Conservation (phyloP, 768 basidiomycete genomes). For the Phanerochaete carnosa region DNA sequence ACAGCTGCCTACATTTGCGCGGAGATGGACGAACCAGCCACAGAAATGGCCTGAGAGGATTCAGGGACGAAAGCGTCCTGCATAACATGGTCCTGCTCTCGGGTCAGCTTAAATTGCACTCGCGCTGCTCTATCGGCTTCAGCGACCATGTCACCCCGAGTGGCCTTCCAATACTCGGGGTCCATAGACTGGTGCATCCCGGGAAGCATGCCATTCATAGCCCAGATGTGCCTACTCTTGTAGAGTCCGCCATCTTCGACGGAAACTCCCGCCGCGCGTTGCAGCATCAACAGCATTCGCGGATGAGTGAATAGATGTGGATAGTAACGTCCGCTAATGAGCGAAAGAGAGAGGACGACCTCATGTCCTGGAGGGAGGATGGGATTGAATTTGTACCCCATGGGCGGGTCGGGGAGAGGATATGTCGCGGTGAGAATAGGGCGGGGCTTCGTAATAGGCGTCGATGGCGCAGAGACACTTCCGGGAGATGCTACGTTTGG, state of each 20-base stretch:
- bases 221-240: slow-evolving; percentile 55
- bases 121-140: slow-evolving; percentile 50
- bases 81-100: slow-evolving; percentile 11
- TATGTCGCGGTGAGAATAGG: slow-evolving; percentile 31
- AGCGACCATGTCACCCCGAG: slow-evolving; percentile 53
- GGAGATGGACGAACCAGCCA: neutral
- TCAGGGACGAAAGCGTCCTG: neutral
- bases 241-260: slow-evolving; percentile 31
- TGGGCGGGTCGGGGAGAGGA: slow-evolving; percentile 60
- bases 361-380: slow-evolving; percentile 63
- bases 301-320: slow-evolving; percentile 68
- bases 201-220: slow-evolving; percentile 66
- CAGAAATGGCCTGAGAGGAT: slow-evolving; percentile 1
- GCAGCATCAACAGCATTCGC: slow-evolving; percentile 41
- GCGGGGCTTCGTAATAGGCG: slow-evolving; percentile 33
- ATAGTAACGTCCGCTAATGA: slow-evolving; percentile 81
- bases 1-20: neutral
- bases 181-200: slow-evolving; percentile 71
- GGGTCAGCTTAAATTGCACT: slow-evolving; percentile 15
- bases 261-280: slow-evolving; percentile 33
- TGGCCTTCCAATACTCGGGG: slow-evolving; percentile 53
- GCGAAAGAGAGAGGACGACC: slow-evolving; percentile 60
- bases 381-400: slow-evolving; percentile 65
- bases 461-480: slow-evolving; percentile 6
- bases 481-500: neutral